A percentile compares a stretch with the other conserved stretches of the same genome.
These are phyloP conservation scores for Fragaria nilgerrensis DNA, from an alignment of 306 rosid species.

Conservation along the genomic window DNA sequence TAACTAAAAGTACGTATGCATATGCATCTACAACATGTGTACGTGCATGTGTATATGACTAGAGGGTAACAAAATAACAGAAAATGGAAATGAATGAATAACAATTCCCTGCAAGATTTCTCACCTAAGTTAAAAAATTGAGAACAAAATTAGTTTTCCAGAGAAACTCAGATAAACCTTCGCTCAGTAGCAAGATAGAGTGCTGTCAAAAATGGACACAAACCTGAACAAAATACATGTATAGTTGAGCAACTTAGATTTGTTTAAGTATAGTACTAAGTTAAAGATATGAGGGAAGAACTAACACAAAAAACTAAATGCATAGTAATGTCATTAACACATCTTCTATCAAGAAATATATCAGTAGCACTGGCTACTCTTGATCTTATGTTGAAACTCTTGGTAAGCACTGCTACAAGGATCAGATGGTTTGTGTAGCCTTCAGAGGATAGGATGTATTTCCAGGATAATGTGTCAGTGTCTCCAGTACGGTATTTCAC, in stretches of 20 bases:
- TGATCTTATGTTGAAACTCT: constrained; percentile 1
- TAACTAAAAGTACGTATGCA: constrained; percentile 8
- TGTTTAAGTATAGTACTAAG: not conserved
- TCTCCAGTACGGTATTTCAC: constrained; percentile 37
- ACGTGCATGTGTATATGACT: not conserved
- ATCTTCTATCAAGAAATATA: constrained; percentile 44
- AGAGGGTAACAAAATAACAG: constrained; percentile 10
- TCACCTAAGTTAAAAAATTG: constrained; percentile 31
- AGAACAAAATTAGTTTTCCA: constrained; percentile 4
- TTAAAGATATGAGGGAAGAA: not conserved
- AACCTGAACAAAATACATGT: constrained; percentile 14
- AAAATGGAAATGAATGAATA: constrained; percentile 16
- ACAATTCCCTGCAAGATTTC: constrained; percentile 20
- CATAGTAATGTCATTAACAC: constrained; percentile 17
- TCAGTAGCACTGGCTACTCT: constrained; percentile 24
- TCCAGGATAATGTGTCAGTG: constrained; percentile 38
- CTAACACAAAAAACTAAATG: constrained; percentile 4
- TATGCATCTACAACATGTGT: not conserved
- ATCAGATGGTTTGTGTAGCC: constrained; percentile 21
- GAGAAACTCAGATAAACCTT: constrained; percentile 17
- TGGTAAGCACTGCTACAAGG: constrained; percentile 22
- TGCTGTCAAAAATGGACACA: constrained; percentile 20
- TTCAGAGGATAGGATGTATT: constrained; percentile 24
- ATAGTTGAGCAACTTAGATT: constrained; percentile 14
- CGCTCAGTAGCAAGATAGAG: constrained; percentile 9